Conservation (phyloP, 164 flowering plant genomes). For the Berberis vulgaris region DNA sequence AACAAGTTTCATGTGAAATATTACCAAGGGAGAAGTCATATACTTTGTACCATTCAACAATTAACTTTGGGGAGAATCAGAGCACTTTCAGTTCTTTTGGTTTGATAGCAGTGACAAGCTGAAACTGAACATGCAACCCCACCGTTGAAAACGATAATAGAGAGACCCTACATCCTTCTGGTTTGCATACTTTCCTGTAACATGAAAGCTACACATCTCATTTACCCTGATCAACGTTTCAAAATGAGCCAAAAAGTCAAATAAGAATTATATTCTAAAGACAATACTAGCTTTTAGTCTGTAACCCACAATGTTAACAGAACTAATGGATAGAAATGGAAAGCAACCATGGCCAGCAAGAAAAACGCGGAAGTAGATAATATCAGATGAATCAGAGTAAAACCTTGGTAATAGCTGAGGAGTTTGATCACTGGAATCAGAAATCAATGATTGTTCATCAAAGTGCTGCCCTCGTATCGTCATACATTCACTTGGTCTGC, state of each 20-base stretch:
- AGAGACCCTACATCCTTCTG: conserved; percentile 7
- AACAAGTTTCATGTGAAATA: too few relatives aligned
- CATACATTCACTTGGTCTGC: conserved; percentile 35
- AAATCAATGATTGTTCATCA: conserved; percentile 46
- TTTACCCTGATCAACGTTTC: conserved; percentile 9
- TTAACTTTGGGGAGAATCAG: too few relatives aligned
- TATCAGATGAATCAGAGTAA: conserved; percentile 28
- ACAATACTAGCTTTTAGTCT: conserved; percentile 27
- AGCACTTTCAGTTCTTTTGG: too few relatives aligned
- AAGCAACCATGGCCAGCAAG: conserved; percentile 42
- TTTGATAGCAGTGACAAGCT: background rate
- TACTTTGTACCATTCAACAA: too few relatives aligned
- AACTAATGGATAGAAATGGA: conserved; percentile 18
- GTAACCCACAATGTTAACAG: conserved; percentile 30
- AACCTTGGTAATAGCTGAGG: conserved; percentile 39
- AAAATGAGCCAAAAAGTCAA: conserved; percentile 11
- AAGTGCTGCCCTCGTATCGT: conserved; percentile 39
- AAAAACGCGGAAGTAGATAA: conserved; percentile 38
- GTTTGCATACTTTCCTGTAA: conserved; percentile 10
- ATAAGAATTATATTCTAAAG: conserved; percentile 25
- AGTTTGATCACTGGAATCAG: conserved; percentile 36
- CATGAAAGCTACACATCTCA: conserved; percentile 19
- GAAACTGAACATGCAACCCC: background rate
- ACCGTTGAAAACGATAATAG: conserved; percentile 4
- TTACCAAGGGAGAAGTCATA: too few relatives aligned